phyloP scores from a whole-genome alignment of 129 eudicot genomes.

The Cynara cardunculus region DNA sequence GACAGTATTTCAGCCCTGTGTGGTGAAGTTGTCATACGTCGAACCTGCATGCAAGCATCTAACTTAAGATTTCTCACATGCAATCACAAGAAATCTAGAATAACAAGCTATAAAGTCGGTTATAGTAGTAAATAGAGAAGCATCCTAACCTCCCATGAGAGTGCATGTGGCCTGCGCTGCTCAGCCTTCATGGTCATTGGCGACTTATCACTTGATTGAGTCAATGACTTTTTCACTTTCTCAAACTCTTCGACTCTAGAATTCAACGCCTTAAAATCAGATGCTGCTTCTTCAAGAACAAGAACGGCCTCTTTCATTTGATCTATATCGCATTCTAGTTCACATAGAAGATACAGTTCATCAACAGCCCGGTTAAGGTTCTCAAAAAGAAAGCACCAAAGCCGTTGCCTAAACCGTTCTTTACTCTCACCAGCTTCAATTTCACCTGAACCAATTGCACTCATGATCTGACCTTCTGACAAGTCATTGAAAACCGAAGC shows the following conservation, averaged over 20 bases:
- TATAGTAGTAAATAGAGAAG: background rate
- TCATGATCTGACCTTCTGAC: constrained; percentile 32
- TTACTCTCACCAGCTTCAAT: constrained; percentile 71
- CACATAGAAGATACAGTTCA: constrained; percentile 90
- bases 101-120: constrained; percentile 2
- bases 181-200: constrained; percentile 66
- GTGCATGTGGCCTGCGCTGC: constrained; percentile 94
- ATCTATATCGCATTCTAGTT: constrained; percentile 88
- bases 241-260: constrained; percentile 84
- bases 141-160: constrained; percentile 91
- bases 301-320: constrained; percentile 93
- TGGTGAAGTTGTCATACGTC: constrained; percentile 97
- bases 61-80: background rate
- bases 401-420: constrained; percentile 92
- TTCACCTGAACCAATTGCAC: constrained; percentile 27
- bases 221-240: constrained; percentile 46
- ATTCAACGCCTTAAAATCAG: constrained; percentile 74
- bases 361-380: constrained; percentile 90
- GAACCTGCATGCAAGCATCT: constrained; percentile 58
- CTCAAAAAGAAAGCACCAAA: constrained; percentile 96
- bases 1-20: constrained; percentile 91
- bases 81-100: constrained; percentile 3
- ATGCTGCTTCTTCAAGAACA: constrained; percentile 97
- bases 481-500: constrained; percentile 31
- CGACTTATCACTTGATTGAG: constrained; percentile 44